phyloP scores from a whole-genome alignment of 2,329 filamentous ascomycete species.

The Tolypocladium album region DNA sequence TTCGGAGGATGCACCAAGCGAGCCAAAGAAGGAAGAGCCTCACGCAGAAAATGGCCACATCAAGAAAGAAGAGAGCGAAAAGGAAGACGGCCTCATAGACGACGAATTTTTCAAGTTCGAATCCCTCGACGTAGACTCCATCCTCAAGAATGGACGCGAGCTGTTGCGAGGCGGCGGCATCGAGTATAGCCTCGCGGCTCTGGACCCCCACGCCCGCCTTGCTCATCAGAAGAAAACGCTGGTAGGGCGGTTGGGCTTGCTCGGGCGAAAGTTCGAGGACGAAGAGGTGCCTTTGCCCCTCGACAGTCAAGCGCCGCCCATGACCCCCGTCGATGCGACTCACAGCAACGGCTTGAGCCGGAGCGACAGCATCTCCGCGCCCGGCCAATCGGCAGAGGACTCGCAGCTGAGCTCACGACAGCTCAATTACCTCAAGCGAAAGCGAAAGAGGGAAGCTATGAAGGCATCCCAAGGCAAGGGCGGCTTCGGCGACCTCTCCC shows the following conservation, averaged over 20 bases:
- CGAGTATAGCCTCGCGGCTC: slow-evolving; percentile 70
- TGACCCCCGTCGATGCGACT: slow-evolving; percentile 31
- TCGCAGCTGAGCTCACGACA: slow-evolving; percentile 79
- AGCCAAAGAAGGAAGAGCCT: slow-evolving; percentile 28
- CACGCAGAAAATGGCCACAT: slow-evolving; percentile 27
- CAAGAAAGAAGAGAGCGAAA: slow-evolving; percentile 53
- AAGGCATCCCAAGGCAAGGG: slow-evolving; percentile 79
- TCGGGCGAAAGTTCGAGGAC: slow-evolving; percentile 76
- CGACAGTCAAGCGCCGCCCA: slow-evolving; percentile 30
- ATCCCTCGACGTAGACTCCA: slow-evolving; percentile 64
- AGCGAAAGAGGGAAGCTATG: slow-evolving; percentile 82
- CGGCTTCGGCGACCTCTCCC: slow-evolving; percentile 76
- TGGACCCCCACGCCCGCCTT: slow-evolving; percentile 73
- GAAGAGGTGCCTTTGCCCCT: slow-evolving; percentile 57
- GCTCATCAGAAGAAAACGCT: slow-evolving; percentile 86
- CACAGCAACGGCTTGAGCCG: slow-evolving; percentile 21
- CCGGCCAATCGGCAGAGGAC: slow-evolving; percentile 45
- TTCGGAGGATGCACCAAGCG: slow-evolving; percentile 47
- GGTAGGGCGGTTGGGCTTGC: slow-evolving; percentile 67
- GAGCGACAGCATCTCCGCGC: slow-evolving; percentile 25
- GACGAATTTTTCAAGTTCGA: slow-evolving; percentile 62
- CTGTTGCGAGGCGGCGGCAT: slow-evolving; percentile 77
- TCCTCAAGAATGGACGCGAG: slow-evolving; percentile 75
- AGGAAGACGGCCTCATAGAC: slow-evolving; percentile 27
- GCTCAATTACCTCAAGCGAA: slow-evolving; percentile 87